Conservation (phyloP, 371 early-diverging fungal species). For the Fennellomyces sp. region DNA sequence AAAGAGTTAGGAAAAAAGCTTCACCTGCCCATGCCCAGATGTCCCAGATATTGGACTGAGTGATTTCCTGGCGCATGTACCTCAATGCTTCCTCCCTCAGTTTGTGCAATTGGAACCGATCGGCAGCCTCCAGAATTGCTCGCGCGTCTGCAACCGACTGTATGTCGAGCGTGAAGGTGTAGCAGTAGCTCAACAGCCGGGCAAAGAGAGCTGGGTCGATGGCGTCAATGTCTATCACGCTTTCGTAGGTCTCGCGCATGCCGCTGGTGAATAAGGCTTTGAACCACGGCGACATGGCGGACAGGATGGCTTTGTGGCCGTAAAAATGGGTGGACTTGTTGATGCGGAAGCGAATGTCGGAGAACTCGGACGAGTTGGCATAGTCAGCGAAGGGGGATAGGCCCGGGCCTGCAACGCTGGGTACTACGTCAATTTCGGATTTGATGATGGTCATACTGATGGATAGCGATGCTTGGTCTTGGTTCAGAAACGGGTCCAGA, state of each 20-base stretch:
- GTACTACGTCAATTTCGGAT: slow-evolving; percentile 37
- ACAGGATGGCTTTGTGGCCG: slow-evolving; percentile 57
- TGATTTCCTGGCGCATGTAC: slow-evolving; percentile 40
- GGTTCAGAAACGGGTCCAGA: slow-evolving; percentile 42
- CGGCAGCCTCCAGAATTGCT: slow-evolving; percentile 53
- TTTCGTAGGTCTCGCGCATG: slow-evolving; percentile 61
- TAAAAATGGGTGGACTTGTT: slow-evolving; percentile 39
- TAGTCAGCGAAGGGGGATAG: slow-evolving; percentile 45
- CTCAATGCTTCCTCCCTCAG: slow-evolving; percentile 57
- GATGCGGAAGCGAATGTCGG: slow-evolving; percentile 54
- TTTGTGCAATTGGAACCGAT: slow-evolving; percentile 48
- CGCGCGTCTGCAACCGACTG: slow-evolving; percentile 45
- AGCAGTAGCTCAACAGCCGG: slow-evolving; percentile 51
- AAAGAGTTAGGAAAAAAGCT: background rate
- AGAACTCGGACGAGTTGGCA: slow-evolving; percentile 52
- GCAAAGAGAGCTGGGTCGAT: slow-evolving; percentile 48
- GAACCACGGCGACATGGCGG: slow-evolving; percentile 57
- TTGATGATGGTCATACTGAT: slow-evolving; percentile 59
- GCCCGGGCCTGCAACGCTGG: slow-evolving; percentile 17
- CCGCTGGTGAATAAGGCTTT: slow-evolving; percentile 62
- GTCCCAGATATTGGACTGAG: slow-evolving; percentile 53
- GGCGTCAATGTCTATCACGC: slow-evolving; percentile 47
- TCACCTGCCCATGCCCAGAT: slow-evolving; percentile 58
- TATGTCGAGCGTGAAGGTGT: slow-evolving; percentile 46
- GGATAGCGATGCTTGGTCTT: slow-evolving; percentile 51